Evolutionary conservation across 192 early-diverging fungal species (phyloP).

Genomic region (Pilaira anomala): DNA sequence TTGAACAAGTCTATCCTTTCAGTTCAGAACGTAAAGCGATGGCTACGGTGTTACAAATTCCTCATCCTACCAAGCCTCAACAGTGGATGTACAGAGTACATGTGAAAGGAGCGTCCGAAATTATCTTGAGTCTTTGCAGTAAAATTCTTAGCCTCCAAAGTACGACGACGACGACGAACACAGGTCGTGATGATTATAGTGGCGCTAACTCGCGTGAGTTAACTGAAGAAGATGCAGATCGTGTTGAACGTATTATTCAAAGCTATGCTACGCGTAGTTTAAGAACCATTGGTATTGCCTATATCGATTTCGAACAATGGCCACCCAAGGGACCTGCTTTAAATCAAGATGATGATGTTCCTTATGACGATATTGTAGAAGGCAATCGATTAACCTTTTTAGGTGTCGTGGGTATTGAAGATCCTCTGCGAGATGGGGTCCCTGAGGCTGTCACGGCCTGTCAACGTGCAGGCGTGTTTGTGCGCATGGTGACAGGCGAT

Average conservation of each 20-base stretch:
- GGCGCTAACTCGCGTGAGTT: conserved; percentile 35
- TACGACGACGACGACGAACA: not conserved
- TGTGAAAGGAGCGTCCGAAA: conserved; percentile 94
- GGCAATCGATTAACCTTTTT: conserved; percentile 63
- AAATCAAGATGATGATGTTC: conserved; percentile 50
- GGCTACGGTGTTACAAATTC: conserved; percentile 75
- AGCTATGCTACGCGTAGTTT: conserved; percentile 74
- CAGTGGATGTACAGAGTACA: conserved; percentile 62
- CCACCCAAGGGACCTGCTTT: conserved; percentile 37
- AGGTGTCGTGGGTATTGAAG: conserved; percentile 94
- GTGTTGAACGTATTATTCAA: conserved; percentile 57
- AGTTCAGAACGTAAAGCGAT: conserved; percentile 91
- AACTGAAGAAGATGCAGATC: conserved; percentile 31
- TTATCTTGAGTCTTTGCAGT: conserved; percentile 66
- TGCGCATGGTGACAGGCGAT: conserved; percentile 99
- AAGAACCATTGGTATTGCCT: conserved; percentile 90
- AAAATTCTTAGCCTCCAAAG: conserved; percentile 46
- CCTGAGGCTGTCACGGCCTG: conserved; percentile 84
- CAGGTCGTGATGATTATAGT: conserved; percentile 26
- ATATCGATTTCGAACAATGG: conserved; percentile 73
- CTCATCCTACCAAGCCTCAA: conserved; percentile 39
- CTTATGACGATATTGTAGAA: conserved; percentile 49
- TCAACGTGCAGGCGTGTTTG: conserved; percentile 87
- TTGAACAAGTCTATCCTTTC: conserved; percentile 85
- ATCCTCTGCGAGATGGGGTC: conserved; percentile 94